Evolutionary conservation across 2,329 filamentous ascomycete genomes (phyloP).

Genomic region (Pestalotiopsis sp.): DNA sequence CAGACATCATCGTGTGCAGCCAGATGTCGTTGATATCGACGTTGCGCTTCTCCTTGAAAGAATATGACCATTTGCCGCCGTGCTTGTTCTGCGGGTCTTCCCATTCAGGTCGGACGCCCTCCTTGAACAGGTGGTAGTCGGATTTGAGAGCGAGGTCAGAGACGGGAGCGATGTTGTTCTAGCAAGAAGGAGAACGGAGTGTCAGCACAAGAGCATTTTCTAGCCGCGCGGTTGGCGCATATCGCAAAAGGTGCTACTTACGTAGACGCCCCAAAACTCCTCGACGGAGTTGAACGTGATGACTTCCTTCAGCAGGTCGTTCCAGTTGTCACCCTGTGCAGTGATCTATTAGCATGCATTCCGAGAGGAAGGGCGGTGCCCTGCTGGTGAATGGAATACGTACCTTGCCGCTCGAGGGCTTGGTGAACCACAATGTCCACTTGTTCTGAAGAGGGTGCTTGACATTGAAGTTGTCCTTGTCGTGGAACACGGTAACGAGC

Average conservation of each 20-base stretch:
- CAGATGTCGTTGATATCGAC: conserved; percentile 94
- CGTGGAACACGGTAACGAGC: conserved; percentile 92
- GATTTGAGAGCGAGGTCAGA: conserved; percentile 96
- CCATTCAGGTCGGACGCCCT: conserved; percentile 95
- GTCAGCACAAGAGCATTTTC: not conserved
- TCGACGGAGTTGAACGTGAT: conserved; percentile 98
- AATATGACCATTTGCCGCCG: conserved; percentile 98
- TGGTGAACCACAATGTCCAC: conserved; percentile 99
- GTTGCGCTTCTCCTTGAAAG: conserved; percentile 93
- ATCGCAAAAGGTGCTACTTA: conserved; percentile 52
- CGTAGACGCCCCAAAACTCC: conserved; percentile 99
- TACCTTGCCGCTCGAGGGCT: conserved; percentile 95
- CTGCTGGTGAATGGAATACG: conserved; percentile 23
- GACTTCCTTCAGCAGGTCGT: conserved; percentile 95
- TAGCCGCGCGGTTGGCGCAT: too few species aligned
- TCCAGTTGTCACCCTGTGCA: conserved; percentile 91
- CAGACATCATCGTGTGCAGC: conserved; percentile 95
- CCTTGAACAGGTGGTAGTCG: conserved; percentile 99
- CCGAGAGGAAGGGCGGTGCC: not conserved
- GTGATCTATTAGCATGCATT: conserved; percentile 11
- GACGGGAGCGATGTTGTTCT: conserved; percentile 99
- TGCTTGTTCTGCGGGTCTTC: conserved; percentile 99
- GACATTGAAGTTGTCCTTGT: conserved; percentile 98
- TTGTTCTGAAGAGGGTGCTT: conserved; percentile 97
- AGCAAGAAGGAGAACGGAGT: conserved; percentile 11